Percentiles rank a stretch among this genome's conserved stretches.
Evolutionary conservation across 129 eudicot species (phyloP).

Genomic region (Tagetes patula): DNA sequence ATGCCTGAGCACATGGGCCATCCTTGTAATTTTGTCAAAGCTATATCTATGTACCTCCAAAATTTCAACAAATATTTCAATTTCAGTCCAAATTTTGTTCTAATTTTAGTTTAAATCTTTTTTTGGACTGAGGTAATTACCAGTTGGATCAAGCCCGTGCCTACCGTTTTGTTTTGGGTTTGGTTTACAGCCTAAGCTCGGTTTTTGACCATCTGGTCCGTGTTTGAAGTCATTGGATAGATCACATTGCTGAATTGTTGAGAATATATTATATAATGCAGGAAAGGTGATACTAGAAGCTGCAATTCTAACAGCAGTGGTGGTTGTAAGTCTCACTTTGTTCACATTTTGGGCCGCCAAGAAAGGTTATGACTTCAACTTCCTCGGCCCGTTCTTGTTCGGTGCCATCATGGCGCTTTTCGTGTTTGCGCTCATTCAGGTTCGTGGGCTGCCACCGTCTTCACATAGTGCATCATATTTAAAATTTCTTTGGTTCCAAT

Average conservation of each 20-base stretch:
- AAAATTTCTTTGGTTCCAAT: neutral
- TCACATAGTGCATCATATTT: neutral
- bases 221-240: neutral
- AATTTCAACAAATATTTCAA: too few relatives aligned
- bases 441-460: slow-evolving; percentile 9
- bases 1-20: too few relatives aligned
- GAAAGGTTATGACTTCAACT: slow-evolving; percentile 79
- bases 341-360: slow-evolving; percentile 90
- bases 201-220: too few relatives aligned
- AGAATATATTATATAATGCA: slow-evolving; percentile 18
- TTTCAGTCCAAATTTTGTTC: too few relatives aligned
- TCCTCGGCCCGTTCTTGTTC: slow-evolving; percentile 80
- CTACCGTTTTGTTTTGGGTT: too few relatives aligned
- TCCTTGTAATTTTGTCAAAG: too few relatives aligned
- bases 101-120: too few relatives aligned
- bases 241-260: neutral
- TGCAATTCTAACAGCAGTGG: slow-evolving; percentile 61
- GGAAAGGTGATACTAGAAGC: slow-evolving; percentile 78
- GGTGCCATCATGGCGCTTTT: slow-evolving; percentile 65
- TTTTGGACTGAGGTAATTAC: too few relatives aligned
- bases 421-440: slow-evolving; percentile 71
- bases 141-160: too few relatives aligned
- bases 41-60: too few relatives aligned
- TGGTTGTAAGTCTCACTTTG: slow-evolving; percentile 68
- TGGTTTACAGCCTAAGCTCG: too few relatives aligned